These are phyloP conservation scores for Domatiomyces globalis DNA, from an alignment of 2,329 filamentous ascomycete species.

Conservation along the genomic window DNA sequence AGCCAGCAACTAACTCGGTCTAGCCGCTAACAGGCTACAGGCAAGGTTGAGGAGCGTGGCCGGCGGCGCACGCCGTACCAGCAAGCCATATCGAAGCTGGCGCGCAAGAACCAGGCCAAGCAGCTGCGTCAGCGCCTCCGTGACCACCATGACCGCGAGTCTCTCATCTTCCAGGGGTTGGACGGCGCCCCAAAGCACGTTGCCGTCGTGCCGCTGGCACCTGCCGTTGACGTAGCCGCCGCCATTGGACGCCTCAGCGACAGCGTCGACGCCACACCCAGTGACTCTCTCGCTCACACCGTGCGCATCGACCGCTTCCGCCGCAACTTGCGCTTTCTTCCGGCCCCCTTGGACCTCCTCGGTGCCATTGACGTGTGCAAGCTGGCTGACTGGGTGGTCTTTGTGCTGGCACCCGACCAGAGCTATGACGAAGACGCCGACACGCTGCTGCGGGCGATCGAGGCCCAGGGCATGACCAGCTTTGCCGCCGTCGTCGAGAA, in stretches of 20 bases:
- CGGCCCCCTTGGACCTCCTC: conserved; percentile 57
- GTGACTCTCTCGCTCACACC: conserved; percentile 44
- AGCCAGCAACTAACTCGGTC: not conserved
- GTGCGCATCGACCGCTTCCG: conserved; percentile 81
- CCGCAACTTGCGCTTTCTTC: conserved; percentile 79
- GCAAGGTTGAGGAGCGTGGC: conserved; percentile 63
- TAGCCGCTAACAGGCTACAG: conserved; percentile 31
- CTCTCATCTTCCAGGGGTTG: conserved; percentile 68
- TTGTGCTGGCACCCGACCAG: conserved; percentile 66
- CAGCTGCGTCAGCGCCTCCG: conserved; percentile 76
- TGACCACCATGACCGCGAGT: conserved; percentile 64
- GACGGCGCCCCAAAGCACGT: conserved; percentile 80
- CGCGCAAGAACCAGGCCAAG: conserved; percentile 85
- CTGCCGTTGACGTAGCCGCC: conserved; percentile 51
- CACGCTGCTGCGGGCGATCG: conserved; percentile 68
- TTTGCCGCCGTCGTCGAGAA: conserved; percentile 74
- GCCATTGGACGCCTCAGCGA: conserved; percentile 58
- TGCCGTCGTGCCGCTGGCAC: conserved; percentile 71
- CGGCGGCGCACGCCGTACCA: conserved; percentile 81
- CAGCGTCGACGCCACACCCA: conserved; percentile 62
- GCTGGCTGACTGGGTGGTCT: conserved; percentile 78
- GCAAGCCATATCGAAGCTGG: conserved; percentile 93
- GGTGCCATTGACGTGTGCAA: conserved; percentile 73
- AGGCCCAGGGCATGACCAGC: conserved; percentile 88
- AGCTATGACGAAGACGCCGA: conserved; percentile 80